Evolutionary conservation across 1,284 basidiomycete genomes (phyloP).

Genomic region (Pseudozyma tsukubaensis): DNA sequence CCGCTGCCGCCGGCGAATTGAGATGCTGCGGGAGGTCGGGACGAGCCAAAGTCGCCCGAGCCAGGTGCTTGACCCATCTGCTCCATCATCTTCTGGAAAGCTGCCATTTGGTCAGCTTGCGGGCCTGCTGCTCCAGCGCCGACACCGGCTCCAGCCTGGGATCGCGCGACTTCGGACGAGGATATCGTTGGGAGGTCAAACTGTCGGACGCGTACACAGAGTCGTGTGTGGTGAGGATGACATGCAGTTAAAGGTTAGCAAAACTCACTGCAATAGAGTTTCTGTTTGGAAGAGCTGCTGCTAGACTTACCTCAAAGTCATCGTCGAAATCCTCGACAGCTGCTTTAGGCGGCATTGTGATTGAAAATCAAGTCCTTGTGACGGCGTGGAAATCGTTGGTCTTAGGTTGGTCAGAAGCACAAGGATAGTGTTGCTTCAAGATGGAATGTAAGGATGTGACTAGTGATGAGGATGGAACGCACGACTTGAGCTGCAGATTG

Average conservation of each 20-base stretch:
- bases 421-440: not conserved
- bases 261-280: too few relatives aligned
- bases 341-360: constrained; percentile 55
- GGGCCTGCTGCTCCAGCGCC: constrained; percentile 3
- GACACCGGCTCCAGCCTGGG: constrained; percentile 17
- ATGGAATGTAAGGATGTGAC: not conserved
- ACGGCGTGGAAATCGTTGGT: too few relatives aligned
- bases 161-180: constrained; percentile 34
- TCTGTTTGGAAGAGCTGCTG: constrained; percentile 1
- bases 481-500: constrained; percentile 17
- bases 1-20: constrained; percentile 18
- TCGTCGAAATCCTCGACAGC: constrained; percentile 68
- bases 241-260: too few relatives aligned
- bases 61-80: constrained; percentile 54
- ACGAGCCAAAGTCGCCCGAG: constrained; percentile 34
- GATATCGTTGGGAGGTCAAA: constrained; percentile 60
- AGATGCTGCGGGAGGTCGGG: constrained; percentile 17
- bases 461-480: not conserved
- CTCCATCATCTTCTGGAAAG: constrained; percentile 64
- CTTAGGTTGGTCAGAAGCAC: too few relatives aligned
- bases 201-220: constrained; percentile 29
- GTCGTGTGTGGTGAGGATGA: not conserved
- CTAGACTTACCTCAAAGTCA: constrained; percentile 63
- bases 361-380: not conserved
- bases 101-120: constrained; percentile 56